Evolutionary conservation across 768 basidiomycete genomes (phyloP), one percentile per base, ranked within the genome.

Genomic region (Termitomyces sp.): DNA sequence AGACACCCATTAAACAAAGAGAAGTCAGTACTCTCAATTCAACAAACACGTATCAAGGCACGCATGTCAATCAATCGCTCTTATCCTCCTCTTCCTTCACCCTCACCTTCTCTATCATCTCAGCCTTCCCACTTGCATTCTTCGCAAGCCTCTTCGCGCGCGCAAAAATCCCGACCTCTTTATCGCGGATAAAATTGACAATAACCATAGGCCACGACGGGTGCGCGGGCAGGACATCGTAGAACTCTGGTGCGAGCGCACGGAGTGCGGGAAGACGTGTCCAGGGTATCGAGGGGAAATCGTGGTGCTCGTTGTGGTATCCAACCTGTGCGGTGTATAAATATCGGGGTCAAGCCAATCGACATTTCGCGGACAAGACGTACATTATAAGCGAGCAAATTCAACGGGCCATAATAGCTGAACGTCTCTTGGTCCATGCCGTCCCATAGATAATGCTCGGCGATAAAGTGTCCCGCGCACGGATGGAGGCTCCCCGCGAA

Each of bases 231-330:
- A 98, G 78, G 5, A 76, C 82, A 62, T 93, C 90, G 73, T 99
- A 99, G 68, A 89, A 95, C 70, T 98, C 96, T 3, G 88, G 89
- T 7, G 95, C 96, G 29, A 97, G 79, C 2, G 80, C 79, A 31
- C 87, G 85, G 21, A 99, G 83, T 5, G 83, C 82, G 2, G 95
- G 92, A 0, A 98, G 81, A 23, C 90, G 85, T 17, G 95, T 98
- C 97, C 97, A 99, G 1, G 97, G 82, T 1, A 99, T 73, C 12
- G 94, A 94, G 8, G 97, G 95, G 73, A 99, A 98, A 73, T 99
- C 97, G 73, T 99, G 97, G 72, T 99, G 97, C 66, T 98, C 97
- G 71, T 99, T 98, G 71, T 99, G 97, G 69, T 98, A 98, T 38
- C 97, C 97, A 63, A 98, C 92, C 92, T 94, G 62, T 0, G 9